A percentile compares a stretch with the other conserved stretches of the same genome.
These are phyloP conservation scores for Hortiboletus rubellus DNA, from an alignment of 1,284 basidiomycete species.

Conservation along the genomic window DNA sequence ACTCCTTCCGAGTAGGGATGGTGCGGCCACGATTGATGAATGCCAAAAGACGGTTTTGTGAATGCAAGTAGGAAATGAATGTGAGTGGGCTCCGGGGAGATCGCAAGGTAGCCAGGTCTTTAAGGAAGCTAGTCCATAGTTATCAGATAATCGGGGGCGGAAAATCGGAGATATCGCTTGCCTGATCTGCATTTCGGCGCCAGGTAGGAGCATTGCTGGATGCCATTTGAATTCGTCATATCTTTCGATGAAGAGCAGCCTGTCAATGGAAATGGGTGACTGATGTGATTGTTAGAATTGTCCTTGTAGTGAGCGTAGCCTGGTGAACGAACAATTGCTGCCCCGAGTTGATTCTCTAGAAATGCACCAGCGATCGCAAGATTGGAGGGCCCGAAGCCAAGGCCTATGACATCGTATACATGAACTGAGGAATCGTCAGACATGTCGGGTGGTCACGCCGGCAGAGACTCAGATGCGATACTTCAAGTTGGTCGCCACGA, in stretches of 20 bases:
- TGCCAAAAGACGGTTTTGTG: constrained; percentile 48
- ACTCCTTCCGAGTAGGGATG: constrained; percentile 88
- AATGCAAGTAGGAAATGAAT: constrained; percentile 57
- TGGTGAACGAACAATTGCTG: constrained; percentile 2
- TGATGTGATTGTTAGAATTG: constrained; percentile 1
- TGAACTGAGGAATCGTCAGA: not conserved
- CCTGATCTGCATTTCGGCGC: constrained; percentile 61
- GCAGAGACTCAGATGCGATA: too few relatives aligned
- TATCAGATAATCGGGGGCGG: constrained; percentile 9
- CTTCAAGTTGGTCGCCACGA: not conserved
- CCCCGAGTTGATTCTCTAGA: constrained; percentile 37
- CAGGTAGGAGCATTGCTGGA: constrained; percentile 58
- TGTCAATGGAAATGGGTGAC: constrained; percentile 35
- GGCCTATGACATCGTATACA: constrained; percentile 51
- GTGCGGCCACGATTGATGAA: constrained; percentile 88
- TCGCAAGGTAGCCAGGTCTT: constrained; percentile 59
- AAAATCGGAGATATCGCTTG: constrained; percentile 18
- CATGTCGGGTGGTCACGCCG: constrained; percentile 1
- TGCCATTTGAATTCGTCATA: constrained; percentile 54
- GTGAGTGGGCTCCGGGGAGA: constrained; percentile 57
- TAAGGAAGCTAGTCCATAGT: constrained; percentile 47
- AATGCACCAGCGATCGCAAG: constrained; percentile 58
- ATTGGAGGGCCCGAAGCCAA: constrained; percentile 63
- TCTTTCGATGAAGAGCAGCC: constrained; percentile 53
- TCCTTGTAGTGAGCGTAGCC: not conserved